These are phyloP conservation scores for Boehmeria nivea DNA, from an alignment of 306 rosid species.

Conservation along the genomic window DNA sequence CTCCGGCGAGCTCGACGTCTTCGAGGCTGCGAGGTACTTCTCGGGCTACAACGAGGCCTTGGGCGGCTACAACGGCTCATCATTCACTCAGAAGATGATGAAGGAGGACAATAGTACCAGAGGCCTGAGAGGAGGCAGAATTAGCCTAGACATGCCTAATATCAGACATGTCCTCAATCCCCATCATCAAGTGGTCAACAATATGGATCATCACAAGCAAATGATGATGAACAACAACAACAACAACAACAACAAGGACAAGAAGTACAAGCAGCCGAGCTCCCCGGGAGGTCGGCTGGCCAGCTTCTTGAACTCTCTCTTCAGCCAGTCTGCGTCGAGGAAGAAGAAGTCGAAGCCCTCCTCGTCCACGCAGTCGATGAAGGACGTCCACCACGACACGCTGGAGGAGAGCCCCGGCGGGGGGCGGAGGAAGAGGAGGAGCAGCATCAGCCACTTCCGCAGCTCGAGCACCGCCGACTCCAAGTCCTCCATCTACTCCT, in stretches of 20 bases:
- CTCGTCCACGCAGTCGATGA: slow-evolving; percentile 58
- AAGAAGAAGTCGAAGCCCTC: slow-evolving; percentile 81
- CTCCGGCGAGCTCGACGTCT: slow-evolving; percentile 81
- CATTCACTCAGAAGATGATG: slow-evolving; percentile 41
- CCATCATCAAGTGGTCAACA: slow-evolving; percentile 29
- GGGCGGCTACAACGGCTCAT: slow-evolving; percentile 22
- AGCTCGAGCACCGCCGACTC: slow-evolving; percentile 54
- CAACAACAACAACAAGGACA: slow-evolving; percentile 55
- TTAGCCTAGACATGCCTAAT: slow-evolving; percentile 81
- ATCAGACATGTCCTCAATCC: slow-evolving; percentile 62
- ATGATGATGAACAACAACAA: slow-evolving; percentile 44
- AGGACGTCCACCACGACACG: slow-evolving; percentile 33
- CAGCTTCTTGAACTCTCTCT: slow-evolving; percentile 86
- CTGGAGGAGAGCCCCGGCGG: slow-evolving; percentile 60
- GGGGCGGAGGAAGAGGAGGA: slow-evolving; percentile 66
- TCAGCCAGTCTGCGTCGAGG: slow-evolving; percentile 78
- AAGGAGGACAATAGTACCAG: slow-evolving; percentile 42
- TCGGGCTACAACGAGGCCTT: slow-evolving; percentile 71
- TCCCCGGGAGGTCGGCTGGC: slow-evolving; percentile 94
- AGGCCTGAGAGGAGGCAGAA: slow-evolving; percentile 52
- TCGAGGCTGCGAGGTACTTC: slow-evolving; percentile 87
- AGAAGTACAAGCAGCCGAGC: slow-evolving; percentile 81
- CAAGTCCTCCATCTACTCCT: slow-evolving; percentile 57
- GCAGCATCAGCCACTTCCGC: slow-evolving; percentile 89
- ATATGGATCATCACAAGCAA: slow-evolving; percentile 30